phyloP scores from a whole-genome alignment of 2,329 filamentous ascomycete genomes.

The Xylogone sp. region DNA sequence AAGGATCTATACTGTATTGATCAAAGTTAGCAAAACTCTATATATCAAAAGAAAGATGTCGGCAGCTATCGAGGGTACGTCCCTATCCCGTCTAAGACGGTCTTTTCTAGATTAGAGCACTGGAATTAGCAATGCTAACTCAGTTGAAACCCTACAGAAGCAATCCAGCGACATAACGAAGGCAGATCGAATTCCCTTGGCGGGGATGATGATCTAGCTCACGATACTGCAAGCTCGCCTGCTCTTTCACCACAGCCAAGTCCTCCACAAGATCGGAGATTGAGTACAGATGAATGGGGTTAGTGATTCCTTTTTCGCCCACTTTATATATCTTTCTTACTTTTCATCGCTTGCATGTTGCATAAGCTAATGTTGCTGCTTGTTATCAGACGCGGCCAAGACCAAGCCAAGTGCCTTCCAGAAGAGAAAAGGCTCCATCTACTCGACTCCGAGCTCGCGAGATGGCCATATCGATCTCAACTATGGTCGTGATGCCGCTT shows the following conservation, averaged over 20 bases:
- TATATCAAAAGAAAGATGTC: background rate
- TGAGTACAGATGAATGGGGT: background rate
- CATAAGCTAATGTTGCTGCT: no score
- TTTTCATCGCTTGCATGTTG: no score
- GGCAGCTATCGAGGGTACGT: background rate
- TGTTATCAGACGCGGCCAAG: constrained; percentile 59
- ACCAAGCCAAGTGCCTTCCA: constrained; percentile 66
- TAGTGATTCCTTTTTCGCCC: background rate
- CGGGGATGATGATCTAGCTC: background rate
- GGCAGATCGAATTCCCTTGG: background rate
- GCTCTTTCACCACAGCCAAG: background rate
- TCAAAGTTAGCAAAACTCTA: no score
- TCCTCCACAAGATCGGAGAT: background rate
- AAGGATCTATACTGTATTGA: no score
- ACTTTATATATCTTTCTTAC: background rate
- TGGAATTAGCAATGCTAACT: background rate
- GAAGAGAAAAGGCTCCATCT: constrained; percentile 66
- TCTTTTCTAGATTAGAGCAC: background rate
- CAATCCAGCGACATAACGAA: background rate
- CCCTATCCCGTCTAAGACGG: background rate
- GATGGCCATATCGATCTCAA: constrained; percentile 62
- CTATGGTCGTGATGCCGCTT: constrained; percentile 47
- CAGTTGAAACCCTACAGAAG: background rate
- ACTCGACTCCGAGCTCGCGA: constrained; percentile 59
- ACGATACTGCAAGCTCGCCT: background rate